Percentiles rank a stretch among this genome's conserved stretches.
Conservation (phyloP, 208 protist genomes). For the Leishmania lainsoni region DNA sequence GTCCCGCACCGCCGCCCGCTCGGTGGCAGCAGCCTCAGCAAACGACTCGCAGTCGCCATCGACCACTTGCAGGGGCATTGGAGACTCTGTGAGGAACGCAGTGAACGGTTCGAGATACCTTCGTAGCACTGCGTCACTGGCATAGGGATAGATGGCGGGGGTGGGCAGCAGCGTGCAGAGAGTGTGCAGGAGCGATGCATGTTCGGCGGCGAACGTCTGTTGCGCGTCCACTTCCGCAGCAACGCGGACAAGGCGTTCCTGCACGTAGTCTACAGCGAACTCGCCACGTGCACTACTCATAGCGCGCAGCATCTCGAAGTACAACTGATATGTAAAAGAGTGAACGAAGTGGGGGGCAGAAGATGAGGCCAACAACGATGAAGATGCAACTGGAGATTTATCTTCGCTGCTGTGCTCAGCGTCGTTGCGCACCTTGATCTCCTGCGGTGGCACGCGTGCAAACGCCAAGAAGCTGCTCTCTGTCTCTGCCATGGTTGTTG, state of each 20-base stretch:
- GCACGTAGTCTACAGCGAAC: slow-evolving; percentile 47
- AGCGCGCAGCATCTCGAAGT: slow-evolving; percentile 56
- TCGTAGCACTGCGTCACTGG: slow-evolving; percentile 62
- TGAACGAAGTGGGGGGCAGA: slow-evolving; percentile 31
- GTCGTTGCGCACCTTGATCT: background rate
- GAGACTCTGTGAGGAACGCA: slow-evolving; percentile 48
- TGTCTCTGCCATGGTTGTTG: background rate
- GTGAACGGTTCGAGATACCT: slow-evolving; percentile 50
- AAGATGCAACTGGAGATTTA: background rate
- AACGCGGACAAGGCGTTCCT: slow-evolving; percentile 41
- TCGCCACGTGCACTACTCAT: slow-evolving; percentile 69
- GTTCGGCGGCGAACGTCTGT: slow-evolving; percentile 48
- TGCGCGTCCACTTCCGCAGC: slow-evolving; percentile 23
- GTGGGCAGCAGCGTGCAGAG: slow-evolving; percentile 57
- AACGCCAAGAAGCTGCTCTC: slow-evolving; percentile 8
- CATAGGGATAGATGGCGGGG: slow-evolving; percentile 80
- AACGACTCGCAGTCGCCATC: background rate
- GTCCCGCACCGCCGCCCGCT: slow-evolving; percentile 33
- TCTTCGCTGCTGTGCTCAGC: background rate
- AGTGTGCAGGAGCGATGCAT: slow-evolving; percentile 78
- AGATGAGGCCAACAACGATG: background rate
- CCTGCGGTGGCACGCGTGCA: slow-evolving; percentile 18
- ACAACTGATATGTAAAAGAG: slow-evolving; percentile 71
- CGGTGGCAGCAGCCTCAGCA: slow-evolving; percentile 17
- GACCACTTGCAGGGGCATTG: background rate